Base-by-base conservation (phyloP, 768 basidiomycete genomes). In the Hydnomerulius pinastri region DNA sequence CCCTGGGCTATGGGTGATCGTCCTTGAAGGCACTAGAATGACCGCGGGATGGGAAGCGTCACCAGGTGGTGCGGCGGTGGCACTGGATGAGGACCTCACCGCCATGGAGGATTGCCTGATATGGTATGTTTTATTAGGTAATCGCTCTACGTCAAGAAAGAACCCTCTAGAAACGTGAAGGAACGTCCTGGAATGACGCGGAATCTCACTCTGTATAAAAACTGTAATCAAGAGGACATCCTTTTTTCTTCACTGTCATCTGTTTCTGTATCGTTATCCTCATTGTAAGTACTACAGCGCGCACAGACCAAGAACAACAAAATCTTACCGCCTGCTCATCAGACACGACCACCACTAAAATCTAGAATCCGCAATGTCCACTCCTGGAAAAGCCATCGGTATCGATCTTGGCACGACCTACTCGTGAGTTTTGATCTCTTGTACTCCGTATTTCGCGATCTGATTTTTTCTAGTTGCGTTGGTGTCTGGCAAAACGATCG, bases 401-500 rank as follows among this genome's bases (percentile, higher is more conserved):
- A 92, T 92, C 67, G 90, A 92, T 80, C 79, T 92, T 60, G 89
- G 89, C 63, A 96, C 94, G 55, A 97, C 94, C 45, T 92, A 92
- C 80, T 92, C 90, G 89, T 91, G 68, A 58, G 87, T 79, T 10
- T 17, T 15, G 23, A 27, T 45, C 39, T 33, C 9, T 23, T 11
- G 11, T 28, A 25, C 28, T 15, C 11, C 11, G 6, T 4, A 4
- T 35, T 58, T 40, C 49, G 24, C 58, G 39, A 11, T 41, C 49
- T 54, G 18, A 32, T 53, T 41, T 39, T 65, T 46, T 52, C 24
- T 69, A 94, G 91, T n/a, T 98, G 95, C 73, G 96, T 98, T 64
- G 96, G 91, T 81, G 95, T 98, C 56, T 98, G 95, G 94, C 92
- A 95, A 81, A 94, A 97, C 66, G 96, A 98, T 78, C 91, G 95